Percentiles rank a stretch among this genome's conserved stretches.
These are phyloP conservation scores for Aspergillus candidus DNA, from an alignment of 2,329 filamentous ascomycete species.

Conservation along the genomic window DNA sequence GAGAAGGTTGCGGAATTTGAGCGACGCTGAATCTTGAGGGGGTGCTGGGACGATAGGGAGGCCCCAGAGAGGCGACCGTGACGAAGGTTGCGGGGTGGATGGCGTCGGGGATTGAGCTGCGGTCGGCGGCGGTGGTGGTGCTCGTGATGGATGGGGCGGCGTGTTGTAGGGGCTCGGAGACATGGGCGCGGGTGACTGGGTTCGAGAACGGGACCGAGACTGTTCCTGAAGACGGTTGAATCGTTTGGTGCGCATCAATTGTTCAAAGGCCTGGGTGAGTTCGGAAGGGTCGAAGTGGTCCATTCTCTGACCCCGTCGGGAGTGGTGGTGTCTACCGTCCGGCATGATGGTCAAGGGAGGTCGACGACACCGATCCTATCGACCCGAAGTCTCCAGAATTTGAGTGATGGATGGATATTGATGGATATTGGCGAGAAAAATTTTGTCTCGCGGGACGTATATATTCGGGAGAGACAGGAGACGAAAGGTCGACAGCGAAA, in stretches of 20 bases:
- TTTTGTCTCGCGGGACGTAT: too few species aligned
- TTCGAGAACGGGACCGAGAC: conserved; percentile 52
- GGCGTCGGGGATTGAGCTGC: conserved; percentile 14
- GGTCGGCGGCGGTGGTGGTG: conserved; percentile 31
- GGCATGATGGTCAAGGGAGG: conserved; percentile 30
- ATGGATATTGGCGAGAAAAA: conserved; percentile 2
- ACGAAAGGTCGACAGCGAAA: too few species aligned
- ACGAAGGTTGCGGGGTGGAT: conserved; percentile 17
- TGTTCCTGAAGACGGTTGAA: conserved; percentile 72
- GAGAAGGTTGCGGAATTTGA: conserved; percentile 75
- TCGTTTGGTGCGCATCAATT: conserved; percentile 76
- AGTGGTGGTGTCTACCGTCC: conserved; percentile 30
- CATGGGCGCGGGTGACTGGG: conserved; percentile 47
- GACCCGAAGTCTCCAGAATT: conserved; percentile 22
- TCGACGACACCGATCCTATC: conserved; percentile 18
- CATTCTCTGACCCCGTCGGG: conserved; percentile 23
- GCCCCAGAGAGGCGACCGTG: conserved; percentile 45
- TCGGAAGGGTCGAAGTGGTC: conserved; percentile 67
- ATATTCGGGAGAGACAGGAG: too few species aligned
- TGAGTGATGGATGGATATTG: conserved; percentile 1
- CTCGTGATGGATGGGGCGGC: conserved; percentile 28
- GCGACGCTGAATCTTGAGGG: conserved; percentile 63
- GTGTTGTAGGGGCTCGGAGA: conserved; percentile 9
- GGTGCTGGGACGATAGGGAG: conserved; percentile 67
- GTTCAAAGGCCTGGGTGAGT: conserved; percentile 77